Base-by-base conservation (phyloP, 2,329 filamentous ascomycete species). In the Penicillium sclerotiorum region DNA sequence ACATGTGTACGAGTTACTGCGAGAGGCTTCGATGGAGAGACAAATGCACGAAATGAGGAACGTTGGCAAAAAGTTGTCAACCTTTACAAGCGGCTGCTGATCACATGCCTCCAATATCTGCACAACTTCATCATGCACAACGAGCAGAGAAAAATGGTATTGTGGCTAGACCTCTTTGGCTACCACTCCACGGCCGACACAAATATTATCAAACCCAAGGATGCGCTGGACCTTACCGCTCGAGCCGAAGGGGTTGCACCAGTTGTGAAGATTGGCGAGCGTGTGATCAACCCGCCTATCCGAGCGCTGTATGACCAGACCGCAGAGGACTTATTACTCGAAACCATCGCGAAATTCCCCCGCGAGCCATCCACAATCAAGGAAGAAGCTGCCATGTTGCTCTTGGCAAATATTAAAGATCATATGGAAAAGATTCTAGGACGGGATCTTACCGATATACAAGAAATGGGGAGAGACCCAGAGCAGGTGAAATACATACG, bases 91-190 rank as follows among this genome's bases (percentile, higher is more conserved):
- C 82, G 83, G 59, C 72, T 86, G 15, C 73, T 86, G 59, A 85
- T 86, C 47, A 85, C 82, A 2, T 82, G 81, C 53, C 73, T 87
- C n/a, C 84, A 86, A 62, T 85, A 85, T 56, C 68, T 86, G 47
- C 84, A 86, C 68, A 86, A 86, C 56, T 78, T 86, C 41, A 82
- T 85, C 39, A 83, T 83, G 62, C 79, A 83, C 53, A 87, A 87
- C 57, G 83, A 87, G 67, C 77, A 83, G 51, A 74, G 82, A 32
- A 86, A 87, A 61, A 74, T 86, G 58, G 81, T 85, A 59, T 74
- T 87, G 2, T 87, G 83, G 83, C 69, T 86, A 30, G 80, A 84
- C 63, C 72, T 87, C 2, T 87, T 87, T 58, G 84, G 85, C 44
- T 81, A 80, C 53, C 76, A 80, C 43, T 73, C 73, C 3, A 73